Base-by-base conservation (phyloP, 2,329 filamentous ascomycete species). In the Ceratocystis harringtonii region DNA sequence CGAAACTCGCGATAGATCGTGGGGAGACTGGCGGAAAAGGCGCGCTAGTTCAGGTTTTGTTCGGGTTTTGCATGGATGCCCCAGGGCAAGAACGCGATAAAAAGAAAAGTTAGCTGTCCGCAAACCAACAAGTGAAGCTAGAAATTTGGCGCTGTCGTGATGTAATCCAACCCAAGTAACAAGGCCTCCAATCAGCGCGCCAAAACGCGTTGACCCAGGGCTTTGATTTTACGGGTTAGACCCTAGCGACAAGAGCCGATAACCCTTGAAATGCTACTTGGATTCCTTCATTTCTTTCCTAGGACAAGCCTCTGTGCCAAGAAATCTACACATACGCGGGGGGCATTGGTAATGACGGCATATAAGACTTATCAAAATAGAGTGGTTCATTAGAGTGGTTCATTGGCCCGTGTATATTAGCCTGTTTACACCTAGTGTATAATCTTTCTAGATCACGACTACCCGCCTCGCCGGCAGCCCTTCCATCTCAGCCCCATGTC, bases 401-500 rank as follows among this genome's bases (percentile, higher is more conserved):
- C 12, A 15, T 41, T 12, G 36, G 36, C 36, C 36, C 36, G 4
- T 41, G 10, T 41, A 41, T 41, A 41, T 41, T 41, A 41, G 32
- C 36, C 36, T 41, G 2, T 3, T 41, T 41, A 41, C 36, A 41
- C 3, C 36, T 41, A 41, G 12, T 41, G 36, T 41, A 41, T 15
- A 15, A 5, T 41, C 3, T 41, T 12, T 41, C 36, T 41, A 41
- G 36, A 41, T 41, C 12, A 41, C 36, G 36, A 15, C 36, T 41
- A 4, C 10, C 36, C 36, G 12, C 22, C 15, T 52, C 19, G 2
- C 10, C 19, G 3, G 8, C 3, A 55, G 8, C 48, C 19, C 52
- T 15, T 28, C 19, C 2, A 15, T 7, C n/a, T 64, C 22, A 67
- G 28, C 65, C 65, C 65, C 65, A 67, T 8, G 65, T 67, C 25